Conservation (phyloP, 176 grass and related monocot species). For the Oryza punctata region DNA sequence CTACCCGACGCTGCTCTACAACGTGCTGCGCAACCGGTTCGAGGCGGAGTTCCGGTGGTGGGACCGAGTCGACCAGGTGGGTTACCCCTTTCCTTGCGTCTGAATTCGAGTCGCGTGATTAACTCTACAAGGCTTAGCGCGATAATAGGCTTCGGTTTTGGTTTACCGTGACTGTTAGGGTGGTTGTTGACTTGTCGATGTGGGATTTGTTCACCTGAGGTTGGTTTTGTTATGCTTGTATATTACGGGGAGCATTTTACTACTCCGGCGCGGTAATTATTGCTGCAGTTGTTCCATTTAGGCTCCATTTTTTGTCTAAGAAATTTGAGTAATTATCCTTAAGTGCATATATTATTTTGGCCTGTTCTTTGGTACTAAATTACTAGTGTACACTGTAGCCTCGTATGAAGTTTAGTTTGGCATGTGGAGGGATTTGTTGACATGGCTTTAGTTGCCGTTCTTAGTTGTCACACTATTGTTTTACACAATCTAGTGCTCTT, state of each 20-base stretch:
- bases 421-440: slow-evolving; percentile 17
- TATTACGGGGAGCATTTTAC: neutral
- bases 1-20: slow-evolving; percentile 85
- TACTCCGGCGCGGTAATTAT: neutral
- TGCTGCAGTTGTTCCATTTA: neutral
- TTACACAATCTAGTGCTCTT: slow-evolving; percentile 15
- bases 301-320: neutral
- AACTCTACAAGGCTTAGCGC: neutral
- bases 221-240: slow-evolving; percentile 23
- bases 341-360: neutral
- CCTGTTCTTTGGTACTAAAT: neutral
- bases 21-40: slow-evolving; percentile 68
- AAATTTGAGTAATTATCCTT: neutral
- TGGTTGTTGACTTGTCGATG: slow-evolving; percentile 7
- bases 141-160: slow-evolving; percentile 7
- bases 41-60: slow-evolving; percentile 82
- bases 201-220: neutral
- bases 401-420: neutral
- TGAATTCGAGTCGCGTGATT: slow-evolving; percentile 9
- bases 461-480: slow-evolving; percentile 35
- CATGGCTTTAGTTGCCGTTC: neutral
- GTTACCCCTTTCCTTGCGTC: slow-evolving; percentile 19
- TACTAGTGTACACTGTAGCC: neutral
- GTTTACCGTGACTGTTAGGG: neutral
- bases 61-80: slow-evolving; percentile 65